Evolutionary conservation across 2,329 filamentous ascomycete species (phyloP).

Genomic region (Truncatella angustata): DNA sequence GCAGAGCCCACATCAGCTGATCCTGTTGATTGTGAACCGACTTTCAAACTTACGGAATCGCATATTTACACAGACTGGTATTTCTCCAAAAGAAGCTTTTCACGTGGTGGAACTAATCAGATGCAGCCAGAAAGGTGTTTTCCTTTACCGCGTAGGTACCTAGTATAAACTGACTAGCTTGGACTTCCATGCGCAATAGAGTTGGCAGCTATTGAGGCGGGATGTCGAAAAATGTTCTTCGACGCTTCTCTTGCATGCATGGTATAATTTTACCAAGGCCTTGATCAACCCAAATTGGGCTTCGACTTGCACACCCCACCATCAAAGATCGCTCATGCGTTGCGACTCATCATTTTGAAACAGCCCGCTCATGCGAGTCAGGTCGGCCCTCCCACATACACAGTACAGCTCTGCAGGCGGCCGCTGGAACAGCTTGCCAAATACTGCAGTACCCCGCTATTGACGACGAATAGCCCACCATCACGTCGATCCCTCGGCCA

Average conservation of each 20-base stretch:
- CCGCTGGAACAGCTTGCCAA: no score
- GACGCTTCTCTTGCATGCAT: constrained; percentile 7
- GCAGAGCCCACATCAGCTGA: no score
- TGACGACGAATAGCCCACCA: neutral
- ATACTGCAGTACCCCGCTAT: no score
- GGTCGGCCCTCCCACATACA: neutral
- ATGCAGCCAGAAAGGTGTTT: neutral
- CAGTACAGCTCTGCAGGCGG: no score
- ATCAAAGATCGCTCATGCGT: neutral
- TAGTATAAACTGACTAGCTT: constrained; percentile 1
- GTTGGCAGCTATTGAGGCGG: neutral
- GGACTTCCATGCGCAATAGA: neutral
- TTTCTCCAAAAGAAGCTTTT: no score
- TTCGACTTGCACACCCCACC: neutral
- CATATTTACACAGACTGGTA: no score
- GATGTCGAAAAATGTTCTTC: constrained; percentile 3
- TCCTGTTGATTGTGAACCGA: no score
- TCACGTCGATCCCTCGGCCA: no score
- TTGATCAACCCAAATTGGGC: neutral
- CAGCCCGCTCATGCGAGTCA: constrained; percentile 6
- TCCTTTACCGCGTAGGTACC: neutral
- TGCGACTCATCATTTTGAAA: constrained; percentile 6
- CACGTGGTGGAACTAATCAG: neutral
- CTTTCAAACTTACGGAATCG: neutral
- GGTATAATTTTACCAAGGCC: neutral